Evolutionary conservation across 148 eudicot species (phyloP), one percentile per base, ranked within the genome.

Genomic region (Gaultheria prostrata): DNA sequence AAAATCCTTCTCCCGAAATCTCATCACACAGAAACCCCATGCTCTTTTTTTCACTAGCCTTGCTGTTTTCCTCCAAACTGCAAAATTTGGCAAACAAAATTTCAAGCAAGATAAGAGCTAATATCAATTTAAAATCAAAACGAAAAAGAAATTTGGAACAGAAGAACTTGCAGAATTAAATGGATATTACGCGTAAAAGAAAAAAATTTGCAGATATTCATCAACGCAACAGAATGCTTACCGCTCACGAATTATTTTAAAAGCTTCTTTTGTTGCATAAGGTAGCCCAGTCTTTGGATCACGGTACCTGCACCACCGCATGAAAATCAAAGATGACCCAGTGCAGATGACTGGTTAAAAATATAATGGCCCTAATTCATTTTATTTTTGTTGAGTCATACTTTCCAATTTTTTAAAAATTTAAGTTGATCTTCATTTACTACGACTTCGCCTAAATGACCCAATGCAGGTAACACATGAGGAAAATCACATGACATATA

Each of bases 261-360:
- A 97, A 74, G 99, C 99, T 89, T 97, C 99, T 85, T 93, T 94
- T 28, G 91, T 97, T 76, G 99, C 98, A 87, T 93, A 97, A 81
- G 98, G 97, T 71, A 93, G 87, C 76, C 99, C 99, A 69, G 97
- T 93, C 88, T 89, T 92, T 70, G 99, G 98, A 90, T 97, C 99
- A 73, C 95, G 94, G 82, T 97, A 93, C 91, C 98, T 95, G 75
- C 26, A 79, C 78, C 74, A 80, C 4, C 57, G 69, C 35, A 67
- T 10, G 76, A 81, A 12, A 81, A 81, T 48, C 46, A 48, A 81
- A 48, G 5, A 35, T 35, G 43, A 39, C 6, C 43, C 43, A 39
- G 43, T 5, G 43, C 43, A 39, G 43, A 3, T 6, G 3, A 39
- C 4, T 5, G 43, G 43, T 39, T 39, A 39, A 39, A 39, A 39